Evolutionary conservation across 1,284 basidiomycete species (phyloP), one percentile per base, ranked within the genome.

Genomic region (Melampsora larici-populina): DNA sequence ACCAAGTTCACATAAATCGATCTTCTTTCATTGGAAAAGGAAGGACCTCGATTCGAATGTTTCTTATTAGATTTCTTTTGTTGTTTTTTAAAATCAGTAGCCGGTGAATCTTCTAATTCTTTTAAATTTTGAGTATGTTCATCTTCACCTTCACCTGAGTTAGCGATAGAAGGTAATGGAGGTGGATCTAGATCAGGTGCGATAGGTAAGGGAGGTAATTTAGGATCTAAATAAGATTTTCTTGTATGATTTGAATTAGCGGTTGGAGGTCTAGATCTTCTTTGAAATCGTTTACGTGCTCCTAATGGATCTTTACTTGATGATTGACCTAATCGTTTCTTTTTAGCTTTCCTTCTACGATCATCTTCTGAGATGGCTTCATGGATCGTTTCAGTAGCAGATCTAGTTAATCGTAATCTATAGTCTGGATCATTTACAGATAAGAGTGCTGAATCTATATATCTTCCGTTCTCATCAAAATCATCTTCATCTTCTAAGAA

Each of bases 341-440:
- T 87, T 78, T 81, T 75, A 79, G 82, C 80, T 60, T 83, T 83
- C 80, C 90, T 86, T 71, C 87, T 86, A 71, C 90, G 87, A 79
- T 89, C 87, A 83, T 96, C 93, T 65, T 90, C 88, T 70, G 88
- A 88, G 71, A 92, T 89, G 11, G 90, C 91, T 85, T 94, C 92
- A 80, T 92, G 91, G 80, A 96, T 90, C 40, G 92, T 92, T 24
- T 91, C 92, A 17, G 91, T 90, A 1, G 94, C 93, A 1, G 94
- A 96, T 80, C 90, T 89, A 26, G 93, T 92, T 0, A 93, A 94
- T 74, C 92, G 89, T 73, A 97, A 87, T 46, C 92, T 89, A 9
- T 94, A 87, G 81, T 93, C 89, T 18, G 92, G 91, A 86, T 95
- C 93, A 18, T 51, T 65, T 6, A 18, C 24, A 0, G 68, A 65